A percentile compares a stretch with the other conserved stretches of the same genome.
These are phyloP conservation scores for Zalerion maritima DNA, from an alignment of 495 filamentous ascomycete genomes.

Conservation along the genomic window DNA sequence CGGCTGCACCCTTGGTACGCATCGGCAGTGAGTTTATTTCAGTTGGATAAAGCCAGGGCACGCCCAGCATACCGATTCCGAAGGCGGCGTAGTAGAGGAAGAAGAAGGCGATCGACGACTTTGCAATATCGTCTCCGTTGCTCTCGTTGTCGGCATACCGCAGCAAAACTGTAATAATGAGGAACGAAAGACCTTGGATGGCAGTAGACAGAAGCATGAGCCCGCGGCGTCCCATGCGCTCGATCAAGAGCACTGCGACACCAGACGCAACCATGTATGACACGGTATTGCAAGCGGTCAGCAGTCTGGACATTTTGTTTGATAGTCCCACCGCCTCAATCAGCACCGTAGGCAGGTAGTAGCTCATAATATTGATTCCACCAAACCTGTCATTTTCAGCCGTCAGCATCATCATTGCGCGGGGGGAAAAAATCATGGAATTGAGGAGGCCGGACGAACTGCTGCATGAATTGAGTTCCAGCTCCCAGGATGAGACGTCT, in stretches of 20 bases:
- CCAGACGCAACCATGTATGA: constrained; percentile 26
- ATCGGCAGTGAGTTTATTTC: constrained; percentile 47
- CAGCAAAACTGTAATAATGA: constrained; percentile 38
- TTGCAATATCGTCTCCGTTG: constrained; percentile 16
- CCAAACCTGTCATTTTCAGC: constrained; percentile 2
- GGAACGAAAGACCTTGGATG: constrained; percentile 34
- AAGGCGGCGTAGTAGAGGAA: constrained; percentile 36
- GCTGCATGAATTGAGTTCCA: constrained; percentile 26
- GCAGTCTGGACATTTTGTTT: constrained; percentile 16
- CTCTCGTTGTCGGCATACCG: constrained; percentile 23
- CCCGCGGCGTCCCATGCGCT: constrained; percentile 39
- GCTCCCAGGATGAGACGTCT: constrained; percentile 18
- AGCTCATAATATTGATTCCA: constrained; percentile 19
- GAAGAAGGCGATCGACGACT: constrained; percentile 37
- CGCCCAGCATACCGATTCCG: constrained; percentile 41
- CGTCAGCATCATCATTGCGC: no score
- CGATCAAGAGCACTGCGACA: constrained; percentile 36
- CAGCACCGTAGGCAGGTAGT: constrained; percentile 29
- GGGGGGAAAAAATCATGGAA: constrained; percentile 6
- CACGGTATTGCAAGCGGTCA: constrained; percentile 18
- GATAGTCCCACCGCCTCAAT: constrained; percentile 26
- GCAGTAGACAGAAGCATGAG: constrained; percentile 40
- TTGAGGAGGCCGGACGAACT: constrained; percentile 19
- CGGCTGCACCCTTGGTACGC: constrained; percentile 38
- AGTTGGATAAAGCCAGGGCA: constrained; percentile 48